Evolutionary conservation across 495 filamentous ascomycete species (phyloP), one percentile per base, ranked within the genome.

Genomic region (Xylaria venustula): DNA sequence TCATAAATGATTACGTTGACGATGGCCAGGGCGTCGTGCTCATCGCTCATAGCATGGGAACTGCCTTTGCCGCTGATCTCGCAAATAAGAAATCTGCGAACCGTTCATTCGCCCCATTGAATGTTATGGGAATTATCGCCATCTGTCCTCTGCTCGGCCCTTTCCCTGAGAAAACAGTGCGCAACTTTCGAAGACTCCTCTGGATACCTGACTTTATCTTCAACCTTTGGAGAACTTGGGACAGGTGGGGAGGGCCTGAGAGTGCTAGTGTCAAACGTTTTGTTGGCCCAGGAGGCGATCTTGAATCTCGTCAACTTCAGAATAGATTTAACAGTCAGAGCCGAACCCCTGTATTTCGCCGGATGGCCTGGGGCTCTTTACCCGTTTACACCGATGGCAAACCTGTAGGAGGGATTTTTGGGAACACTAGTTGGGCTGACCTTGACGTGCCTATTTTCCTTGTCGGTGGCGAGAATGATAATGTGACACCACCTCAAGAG

Each of bases 11-110:
- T 26, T 83, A 93, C 64, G 83, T 88, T 8, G 82, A 84, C 6
- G 78, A 79, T n/a, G 81, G 79, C 8, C 93, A 97, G 70, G 81
- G 85, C 2, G 83, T 97, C 11, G 82, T 97, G 19, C 70, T 97
- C 19, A 83, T 98, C 25, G 91, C 87, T 7, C 93, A 98, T 71
- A 94, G 90, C 64, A 86, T 97, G 82, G 93, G 93, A 11, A 90
- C 88, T 62, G 91, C 90, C 2, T 75, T 96, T 12, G 87, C 89
- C 12, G 87, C 88, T 37, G 72, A 89, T 15, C 77, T 98, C 37
- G 87, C 90, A 45, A 90, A 87, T 19, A 83, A 82, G 12, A 78
- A 79, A 37, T 82, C 80, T 0, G 70, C 80, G 2, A 63, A 67
- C 36, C 64, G 57, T 52, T 71, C 69, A 8, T 72, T 73, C 3